A percentile compares a stretch with the other conserved stretches of the same genome.
phyloP scores from a whole-genome alignment of 129 eudicot genomes.

The Lactuca sativa region DNA sequence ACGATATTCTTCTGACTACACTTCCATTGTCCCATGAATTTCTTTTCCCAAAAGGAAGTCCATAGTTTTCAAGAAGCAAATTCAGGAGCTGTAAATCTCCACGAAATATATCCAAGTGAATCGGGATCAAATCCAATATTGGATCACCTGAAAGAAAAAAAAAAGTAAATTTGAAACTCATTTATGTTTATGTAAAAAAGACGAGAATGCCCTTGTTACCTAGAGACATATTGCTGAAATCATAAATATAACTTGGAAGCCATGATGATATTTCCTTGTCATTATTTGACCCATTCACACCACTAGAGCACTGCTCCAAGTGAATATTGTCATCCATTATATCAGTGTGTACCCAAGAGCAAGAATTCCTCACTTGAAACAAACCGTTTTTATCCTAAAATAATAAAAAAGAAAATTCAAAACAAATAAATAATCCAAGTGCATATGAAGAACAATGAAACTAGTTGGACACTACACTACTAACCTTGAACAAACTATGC shows the following conservation, averaged over 20 bases:
- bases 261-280: slow-evolving; percentile 46
- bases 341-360: slow-evolving; percentile 92
- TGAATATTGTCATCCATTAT: slow-evolving; percentile 93
- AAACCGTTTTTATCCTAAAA: slow-evolving; percentile 45
- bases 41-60: slow-evolving; percentile 57
- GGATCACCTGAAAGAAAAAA: slow-evolving; percentile 61
- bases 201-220: slow-evolving; percentile 45
- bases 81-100: slow-evolving; percentile 70
- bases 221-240: slow-evolving; percentile 81
- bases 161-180: too few species aligned
- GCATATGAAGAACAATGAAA: too few species aligned
- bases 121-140: slow-evolving; percentile 72
- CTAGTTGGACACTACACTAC: neutral
- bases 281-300: slow-evolving; percentile 13
- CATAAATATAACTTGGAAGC: slow-evolving; percentile 80
- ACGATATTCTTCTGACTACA: slow-evolving; percentile 51
- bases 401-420: too few species aligned
- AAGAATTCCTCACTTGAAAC: slow-evolving; percentile 38
- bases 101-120: slow-evolving; percentile 72
- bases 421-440: too few species aligned
- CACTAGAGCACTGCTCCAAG: slow-evolving; percentile 51
- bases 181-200: neutral
- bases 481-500: slow-evolving; percentile 53
- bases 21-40: slow-evolving; percentile 22
- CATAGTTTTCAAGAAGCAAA: slow-evolving; percentile 65